These are phyloP conservation scores for Iris macrosiphon DNA, from an alignment of 106 monocot genomes.

Conservation along the genomic window DNA sequence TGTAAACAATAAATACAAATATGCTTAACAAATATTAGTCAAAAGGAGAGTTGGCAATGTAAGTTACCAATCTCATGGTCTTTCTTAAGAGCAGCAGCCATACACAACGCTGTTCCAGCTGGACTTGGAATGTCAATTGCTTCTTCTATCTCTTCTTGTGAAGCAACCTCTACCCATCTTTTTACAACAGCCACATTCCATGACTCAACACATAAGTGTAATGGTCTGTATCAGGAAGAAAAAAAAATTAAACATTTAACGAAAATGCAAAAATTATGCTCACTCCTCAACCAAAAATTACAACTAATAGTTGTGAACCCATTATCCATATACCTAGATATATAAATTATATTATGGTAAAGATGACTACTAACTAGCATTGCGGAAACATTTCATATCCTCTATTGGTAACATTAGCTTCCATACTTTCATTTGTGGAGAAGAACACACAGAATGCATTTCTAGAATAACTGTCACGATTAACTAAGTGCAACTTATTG, in stretches of 20 bases:
- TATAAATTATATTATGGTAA: no score
- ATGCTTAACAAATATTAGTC: background rate
- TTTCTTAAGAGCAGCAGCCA: slow-evolving; percentile 94
- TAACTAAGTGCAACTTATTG: no score
- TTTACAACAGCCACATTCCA: slow-evolving; percentile 94
- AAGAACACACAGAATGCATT: no score
- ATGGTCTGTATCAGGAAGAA: slow-evolving; percentile 43
- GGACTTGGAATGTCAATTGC: slow-evolving; percentile 87
- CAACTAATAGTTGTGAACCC: no score
- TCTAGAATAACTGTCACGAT: no score
- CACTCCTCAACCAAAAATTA: no score
- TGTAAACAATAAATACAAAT: background rate
- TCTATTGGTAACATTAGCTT: no score
- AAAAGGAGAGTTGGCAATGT: background rate
- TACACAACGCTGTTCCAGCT: slow-evolving; percentile 86
- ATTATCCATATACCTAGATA: no score
- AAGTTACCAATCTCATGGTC: slow-evolving; percentile 78
- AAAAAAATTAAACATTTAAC: background rate
- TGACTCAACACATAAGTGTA: slow-evolving; percentile 87
- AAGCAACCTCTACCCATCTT: slow-evolving; percentile 91
- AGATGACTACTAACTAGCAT: no score
- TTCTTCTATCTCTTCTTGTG: slow-evolving; percentile 59
- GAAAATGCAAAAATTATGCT: no score
- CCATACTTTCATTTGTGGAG: no score
- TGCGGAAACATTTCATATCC: no score